Percentiles rank a stretch among this genome's conserved stretches.
phyloP scores from a whole-genome alignment of 306 rosid species.

The Astragalus membranaceus region DNA sequence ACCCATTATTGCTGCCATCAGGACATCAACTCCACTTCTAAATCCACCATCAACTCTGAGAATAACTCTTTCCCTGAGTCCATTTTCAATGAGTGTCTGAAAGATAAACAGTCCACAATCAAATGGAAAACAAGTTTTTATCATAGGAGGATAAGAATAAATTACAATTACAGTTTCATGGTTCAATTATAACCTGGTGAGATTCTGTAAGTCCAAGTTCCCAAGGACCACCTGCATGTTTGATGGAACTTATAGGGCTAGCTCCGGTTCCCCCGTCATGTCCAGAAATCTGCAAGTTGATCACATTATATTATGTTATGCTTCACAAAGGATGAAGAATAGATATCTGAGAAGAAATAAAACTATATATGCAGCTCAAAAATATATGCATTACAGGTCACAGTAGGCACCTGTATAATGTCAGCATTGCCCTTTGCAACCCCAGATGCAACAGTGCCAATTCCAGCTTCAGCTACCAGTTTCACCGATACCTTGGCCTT shows the following conservation, averaged over 20 bases:
- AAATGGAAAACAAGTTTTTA: conserved; percentile 9
- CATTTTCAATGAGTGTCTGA: conserved; percentile 83
- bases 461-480: conserved; percentile 98
- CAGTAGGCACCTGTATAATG: conserved; percentile 69
- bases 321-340: conserved; percentile 8
- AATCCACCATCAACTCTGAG: conserved; percentile 99
- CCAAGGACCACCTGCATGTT: conserved; percentile 99
- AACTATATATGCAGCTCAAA: neutral
- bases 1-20: conserved; percentile 95
- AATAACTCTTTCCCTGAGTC: conserved; percentile 95
- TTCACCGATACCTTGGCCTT: conserved; percentile 95
- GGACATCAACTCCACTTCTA: conserved; percentile 95
- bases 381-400: conserved; percentile 10
- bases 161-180: conserved; percentile 8
- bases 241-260: conserved; percentile 97
- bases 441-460: conserved; percentile 99
- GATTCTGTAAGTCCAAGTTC: conserved; percentile 96
- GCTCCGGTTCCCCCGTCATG: conserved; percentile 99
- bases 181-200: conserved; percentile 70
- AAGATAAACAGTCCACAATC: conserved; percentile 21
- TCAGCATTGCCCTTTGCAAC: conserved; percentile 99
- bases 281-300: conserved; percentile 70
- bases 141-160: conserved; percentile 17
- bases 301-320: neutral
- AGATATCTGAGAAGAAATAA: neutral